phyloP scores from a whole-genome alignment of 1,139 yeast genomes.

The Yamadazyma atlantica region DNA sequence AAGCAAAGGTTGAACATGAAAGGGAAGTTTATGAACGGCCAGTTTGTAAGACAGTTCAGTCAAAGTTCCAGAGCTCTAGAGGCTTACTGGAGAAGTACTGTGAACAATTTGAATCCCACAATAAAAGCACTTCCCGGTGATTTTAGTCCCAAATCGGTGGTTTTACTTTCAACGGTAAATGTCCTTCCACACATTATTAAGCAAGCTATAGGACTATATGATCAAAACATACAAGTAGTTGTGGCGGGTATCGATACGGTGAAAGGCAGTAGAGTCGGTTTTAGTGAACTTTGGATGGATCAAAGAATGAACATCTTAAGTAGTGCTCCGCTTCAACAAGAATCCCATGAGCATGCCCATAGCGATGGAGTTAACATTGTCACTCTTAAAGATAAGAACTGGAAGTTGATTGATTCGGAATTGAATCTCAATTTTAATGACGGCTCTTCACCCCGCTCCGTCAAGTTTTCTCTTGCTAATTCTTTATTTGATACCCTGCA shows the following conservation, averaged over 20 bases:
- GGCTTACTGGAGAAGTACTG: slow-evolving; percentile 16
- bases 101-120: slow-evolving; percentile 18
- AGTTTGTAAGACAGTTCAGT: slow-evolving; percentile 7
- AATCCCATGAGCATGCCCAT: slow-evolving; percentile 34
- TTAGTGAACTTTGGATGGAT: slow-evolving; percentile 50
- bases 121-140: slow-evolving; percentile 14
- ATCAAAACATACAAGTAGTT: slow-evolving; percentile 37
- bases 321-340: slow-evolving; percentile 20
- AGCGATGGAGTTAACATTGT: slow-evolving; percentile 31
- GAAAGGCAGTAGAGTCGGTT: slow-evolving; percentile 41
- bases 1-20: too few relatives aligned
- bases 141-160: slow-evolving; percentile 22
- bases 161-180: slow-evolving; percentile 46
- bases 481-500: slow-evolving; percentile 40
- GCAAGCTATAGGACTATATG: slow-evolving; percentile 29
- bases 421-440: slow-evolving; percentile 24
- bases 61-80: neutral
- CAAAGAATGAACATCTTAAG: slow-evolving; percentile 22
- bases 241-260: slow-evolving; percentile 53
- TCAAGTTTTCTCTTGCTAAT: slow-evolving; percentile 36
- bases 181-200: slow-evolving; percentile 35
- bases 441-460: slow-evolving; percentile 8
- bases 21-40: too few relatives aligned
- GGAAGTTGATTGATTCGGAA: slow-evolving; percentile 34
- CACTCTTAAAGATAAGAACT: slow-evolving; percentile 32